Evolutionary conservation across 2,329 filamentous ascomycete genomes (phyloP), one percentile per base, ranked within the genome.

Genomic region (Dothidotthia symphoricarpi): DNA sequence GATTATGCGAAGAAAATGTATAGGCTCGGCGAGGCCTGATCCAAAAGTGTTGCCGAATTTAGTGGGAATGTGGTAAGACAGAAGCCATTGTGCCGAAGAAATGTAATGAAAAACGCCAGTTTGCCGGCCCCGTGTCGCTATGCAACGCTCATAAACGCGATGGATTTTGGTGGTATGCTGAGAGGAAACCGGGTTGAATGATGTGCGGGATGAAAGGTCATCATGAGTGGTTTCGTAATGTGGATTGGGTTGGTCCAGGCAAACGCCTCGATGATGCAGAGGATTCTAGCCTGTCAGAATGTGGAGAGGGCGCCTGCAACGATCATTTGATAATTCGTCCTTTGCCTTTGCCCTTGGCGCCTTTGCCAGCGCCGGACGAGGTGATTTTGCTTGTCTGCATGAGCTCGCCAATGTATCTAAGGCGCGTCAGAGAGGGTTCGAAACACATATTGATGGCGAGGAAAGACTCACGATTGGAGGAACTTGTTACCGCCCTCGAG

Each of bases 401-500:
- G 38, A 97, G 76, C 61, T 95, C 91, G 50, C 91, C 91, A 58
- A 97, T 97, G 66, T 97, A 97, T 67, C 95, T 95, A 43, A 6
- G 2, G 6, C 15, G 3, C 14, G 42, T 57, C 51, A 66, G 56
- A 29, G 24, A 32, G 6, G 12, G 27, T 11, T n/a, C n/a, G n/a
- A 5, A 15, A n/a, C 28, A 12, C 4, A 31, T 16, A 15, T 8
- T n/a, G 27, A 17, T 10, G 10, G 6, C 12, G 6, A 13, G 16
- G 24, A 17, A n/a, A 11, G 12, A 70, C 72, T 38, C 59, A 75
- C 73, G 73, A 75, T 68, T 97, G 91, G 31, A 98, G 72, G 62
- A 97, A 96, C 60, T 89, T 91, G 76, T 98, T 98, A 67, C 96
- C 90, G 67, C 80, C 93, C 68, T 97, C 90, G 37, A 98, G 81